Evolutionary conservation across 768 basidiomycete genomes (phyloP), one percentile per base, ranked within the genome.

Genomic region (Boletus sp.): DNA sequence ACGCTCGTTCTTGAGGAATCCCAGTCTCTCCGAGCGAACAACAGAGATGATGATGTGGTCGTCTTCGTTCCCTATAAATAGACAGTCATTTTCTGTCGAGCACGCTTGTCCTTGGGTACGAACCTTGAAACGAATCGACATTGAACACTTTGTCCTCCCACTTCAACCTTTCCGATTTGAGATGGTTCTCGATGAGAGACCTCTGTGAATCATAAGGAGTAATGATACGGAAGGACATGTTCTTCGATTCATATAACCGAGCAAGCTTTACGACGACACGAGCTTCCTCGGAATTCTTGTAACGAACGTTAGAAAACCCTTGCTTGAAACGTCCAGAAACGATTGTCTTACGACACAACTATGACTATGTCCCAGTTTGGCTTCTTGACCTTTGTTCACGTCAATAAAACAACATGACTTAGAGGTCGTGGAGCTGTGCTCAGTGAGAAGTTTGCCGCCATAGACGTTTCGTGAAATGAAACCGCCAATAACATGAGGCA

Each of bases 71-170:
- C 91, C 91, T 92, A 55, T 5, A 7, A 41, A 29, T 2, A 7
- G 47, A 10, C 24, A 24, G 63, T 67, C 50, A 71, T 36, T 6
- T 10, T 50, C n/a, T n/a, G n/a, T n/a, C 29, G 33, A 47, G 45
- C 30, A 52, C 29, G 2, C n/a, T 24, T 42, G 33, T 52, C 12
- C 59, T 45, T 36, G 30, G 28, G 14, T 42, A 59, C 70, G 20
- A 57, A 89, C 90, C 90, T 83, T 91, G 90, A 64, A 90, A 91
- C 5, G 85, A 83, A 66, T 91, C 90, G 11, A 91, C 83, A 60
- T 89, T 90, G 73, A 88, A 91, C 39, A 82, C 82, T 55, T 78
- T 91, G 66, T 91, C 81, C 37, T 78, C 71, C 85, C 83, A 87
- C 0, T 68, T 36, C 6, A 92, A 66, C 0, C 71, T 73, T 17